phyloP scores from a whole-genome alignment of 495 filamentous ascomycete genomes.

The Oleoguttula mirabilis region DNA sequence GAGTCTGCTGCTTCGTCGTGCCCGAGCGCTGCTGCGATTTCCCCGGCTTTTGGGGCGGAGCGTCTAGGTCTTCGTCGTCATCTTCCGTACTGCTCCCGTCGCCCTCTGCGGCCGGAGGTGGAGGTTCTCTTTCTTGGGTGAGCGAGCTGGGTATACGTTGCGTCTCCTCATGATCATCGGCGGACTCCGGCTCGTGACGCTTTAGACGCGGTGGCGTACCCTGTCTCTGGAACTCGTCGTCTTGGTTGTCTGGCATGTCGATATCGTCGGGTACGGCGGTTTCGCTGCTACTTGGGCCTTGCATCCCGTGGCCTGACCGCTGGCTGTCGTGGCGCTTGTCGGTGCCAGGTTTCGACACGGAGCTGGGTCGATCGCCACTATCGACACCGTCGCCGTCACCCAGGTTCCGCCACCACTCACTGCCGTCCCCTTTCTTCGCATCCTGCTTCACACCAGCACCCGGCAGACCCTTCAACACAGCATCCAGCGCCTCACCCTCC shows the following conservation, averaged over 20 bases:
- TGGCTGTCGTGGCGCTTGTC: too few species aligned
- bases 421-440: background rate
- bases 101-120: too few species aligned
- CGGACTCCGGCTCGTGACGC: background rate
- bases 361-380: background rate
- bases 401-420: background rate
- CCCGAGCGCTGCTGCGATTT: too few species aligned
- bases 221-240: constrained; percentile 14
- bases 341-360: too few species aligned
- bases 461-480: constrained; percentile 6
- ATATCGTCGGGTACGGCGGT: too few species aligned
- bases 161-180: too few species aligned
- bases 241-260: too few species aligned
- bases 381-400: background rate
- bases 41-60: constrained; percentile 1
- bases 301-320: too few species aligned
- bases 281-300: too few species aligned
- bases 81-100: constrained; percentile 21
- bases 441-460: background rate
- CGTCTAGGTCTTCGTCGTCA: constrained; percentile 15
- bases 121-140: too few species aligned
- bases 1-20: too few species aligned
- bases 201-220: constrained; percentile 5
- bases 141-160: too few species aligned
- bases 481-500: constrained; percentile 3